A percentile compares a stretch with the other conserved stretches of the same genome.
phyloP scores from a whole-genome alignment of 2,329 filamentous ascomycete genomes.

The Colletotrichum lentis region DNA sequence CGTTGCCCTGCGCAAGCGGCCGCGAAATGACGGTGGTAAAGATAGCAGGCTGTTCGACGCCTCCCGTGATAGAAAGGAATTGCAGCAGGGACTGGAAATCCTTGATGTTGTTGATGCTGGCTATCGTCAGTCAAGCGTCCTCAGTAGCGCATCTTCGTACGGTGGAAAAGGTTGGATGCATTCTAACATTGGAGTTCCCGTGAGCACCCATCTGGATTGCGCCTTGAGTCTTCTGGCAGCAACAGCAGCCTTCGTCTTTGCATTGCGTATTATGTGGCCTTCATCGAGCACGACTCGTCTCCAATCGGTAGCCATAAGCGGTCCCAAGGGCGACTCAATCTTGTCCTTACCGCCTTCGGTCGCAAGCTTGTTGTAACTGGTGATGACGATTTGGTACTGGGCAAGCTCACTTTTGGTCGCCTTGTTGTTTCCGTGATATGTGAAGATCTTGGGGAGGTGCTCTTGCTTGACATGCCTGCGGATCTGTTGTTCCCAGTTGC shows the following conservation, averaged over 20 bases:
- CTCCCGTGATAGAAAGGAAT: constrained; percentile 79
- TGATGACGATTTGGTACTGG: constrained; percentile 79
- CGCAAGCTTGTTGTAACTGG: constrained; percentile 81
- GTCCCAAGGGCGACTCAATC: not conserved
- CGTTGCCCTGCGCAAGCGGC: constrained; percentile 67
- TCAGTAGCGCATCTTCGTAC: constrained; percentile 39
- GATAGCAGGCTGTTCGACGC: constrained; percentile 74
- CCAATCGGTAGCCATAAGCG: constrained; percentile 68
- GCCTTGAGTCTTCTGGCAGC: constrained; percentile 74
- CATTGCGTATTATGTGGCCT: constrained; percentile 83
- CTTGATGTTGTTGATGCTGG: constrained; percentile 76
- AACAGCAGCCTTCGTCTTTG: constrained; percentile 73
- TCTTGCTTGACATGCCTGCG: constrained; percentile 72
- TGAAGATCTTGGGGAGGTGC: constrained; percentile 70
- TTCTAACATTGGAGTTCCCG: constrained; percentile 79
- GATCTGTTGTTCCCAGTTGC: constrained; percentile 87
- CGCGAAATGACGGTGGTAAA: constrained; percentile 78
- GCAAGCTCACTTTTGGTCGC: constrained; percentile 65
- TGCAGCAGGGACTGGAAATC: constrained; percentile 83
- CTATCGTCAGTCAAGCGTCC: constrained; percentile 35
- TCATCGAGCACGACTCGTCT: constrained; percentile 83
- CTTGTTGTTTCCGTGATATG: constrained; percentile 75
- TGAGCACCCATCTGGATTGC: constrained; percentile 79
- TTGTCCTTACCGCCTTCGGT: constrained; percentile 61
- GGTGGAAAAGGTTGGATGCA: not conserved